Percentiles rank a stretch among this genome's conserved stretches.
Evolutionary conservation across 2,329 filamentous ascomycete species (phyloP).

Genomic region (Xylogone sp.): DNA sequence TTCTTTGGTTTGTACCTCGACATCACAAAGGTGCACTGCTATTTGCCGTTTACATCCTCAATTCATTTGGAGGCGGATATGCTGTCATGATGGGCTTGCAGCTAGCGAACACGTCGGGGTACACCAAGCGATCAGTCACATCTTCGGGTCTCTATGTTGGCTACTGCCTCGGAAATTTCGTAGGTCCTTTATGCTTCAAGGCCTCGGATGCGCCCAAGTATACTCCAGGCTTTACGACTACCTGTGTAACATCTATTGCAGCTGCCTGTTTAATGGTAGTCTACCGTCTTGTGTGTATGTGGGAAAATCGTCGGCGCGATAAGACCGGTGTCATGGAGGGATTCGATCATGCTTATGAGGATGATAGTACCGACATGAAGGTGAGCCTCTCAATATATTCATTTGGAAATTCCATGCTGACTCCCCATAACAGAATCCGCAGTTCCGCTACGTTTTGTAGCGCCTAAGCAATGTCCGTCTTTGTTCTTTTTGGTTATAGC

Average conservation of each 20-base stretch:
- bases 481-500: no score
- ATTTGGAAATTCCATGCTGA: not conserved
- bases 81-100: constrained; percentile 4
- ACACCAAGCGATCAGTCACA: constrained; percentile 73
- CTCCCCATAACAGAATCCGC: constrained; percentile 2
- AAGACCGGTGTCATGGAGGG: constrained; percentile 3
- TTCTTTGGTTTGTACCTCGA: constrained; percentile 2
- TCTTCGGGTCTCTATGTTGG: constrained; percentile 67
- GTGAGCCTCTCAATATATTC: not conserved
- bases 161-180: constrained; percentile 71
- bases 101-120: constrained; percentile 63
- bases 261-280: not conserved
- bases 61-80: constrained; percentile 1
- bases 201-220: constrained; percentile 11
- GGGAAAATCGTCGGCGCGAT: constrained; percentile 2
- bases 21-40: not conserved
- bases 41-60: constrained; percentile 1
- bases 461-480: no score
- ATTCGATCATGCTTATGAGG: constrained; percentile 6
- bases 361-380: constrained; percentile 5
- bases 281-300: constrained; percentile 1
- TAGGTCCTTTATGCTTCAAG: constrained; percentile 6
- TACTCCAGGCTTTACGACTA: constrained; percentile 6
- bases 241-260: not conserved
- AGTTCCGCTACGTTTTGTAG: constrained; percentile 3